Base-by-base conservation (phyloP, 495 filamentous ascomycete genomes). In the Penicillium robsamsonii region DNA sequence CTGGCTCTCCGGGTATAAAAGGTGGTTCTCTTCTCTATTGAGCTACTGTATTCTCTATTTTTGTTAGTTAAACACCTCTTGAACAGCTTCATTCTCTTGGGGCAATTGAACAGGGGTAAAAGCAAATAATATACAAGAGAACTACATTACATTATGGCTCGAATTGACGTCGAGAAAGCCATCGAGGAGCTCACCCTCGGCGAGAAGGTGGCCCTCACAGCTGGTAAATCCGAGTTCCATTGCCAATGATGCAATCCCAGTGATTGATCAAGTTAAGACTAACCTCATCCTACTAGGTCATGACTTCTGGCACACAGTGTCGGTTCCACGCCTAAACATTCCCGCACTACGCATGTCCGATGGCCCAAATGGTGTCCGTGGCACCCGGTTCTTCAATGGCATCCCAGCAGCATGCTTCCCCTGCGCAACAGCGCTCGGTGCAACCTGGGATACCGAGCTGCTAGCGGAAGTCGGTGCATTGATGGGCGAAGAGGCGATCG, bases 251-350 rank as follows among this genome's bases (percentile, higher is more conserved):
- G 13, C 13, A 13, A 51, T 29, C 22, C 22, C 20, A 22, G 22
- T 2, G 1, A 17, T 25, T 40, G 17, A 50, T 17, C 18, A 18
- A 22, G 12, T 4, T 24, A 29, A 17, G 7, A 22, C 58, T 65
- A 29, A 66, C 35, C 1, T 10, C 51, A 35, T 22, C 35, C 7
- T 1, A 1, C 0, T 43, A 78, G 88, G 86, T 37, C 82, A 82
- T 46, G 89, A 91, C 65, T 90, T 91, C 70, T 92, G 89, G 89
- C 84, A 89, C 50, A 91, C 88, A 2, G 84, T 80, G 33, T 65
- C 86, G 1, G 81, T 93, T 42, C 81, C 83, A 9, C 78, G 82
- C 17, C 83, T 89, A 57, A 81, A 81, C 35, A 86, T 92, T 49
- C 88, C 89, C 12, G 77, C 85, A 3, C 63, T 90, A 29, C 84